These are phyloP conservation scores for Silene latifolia DNA, from an alignment of 148 eudicot genomes.

Conservation along the genomic window DNA sequence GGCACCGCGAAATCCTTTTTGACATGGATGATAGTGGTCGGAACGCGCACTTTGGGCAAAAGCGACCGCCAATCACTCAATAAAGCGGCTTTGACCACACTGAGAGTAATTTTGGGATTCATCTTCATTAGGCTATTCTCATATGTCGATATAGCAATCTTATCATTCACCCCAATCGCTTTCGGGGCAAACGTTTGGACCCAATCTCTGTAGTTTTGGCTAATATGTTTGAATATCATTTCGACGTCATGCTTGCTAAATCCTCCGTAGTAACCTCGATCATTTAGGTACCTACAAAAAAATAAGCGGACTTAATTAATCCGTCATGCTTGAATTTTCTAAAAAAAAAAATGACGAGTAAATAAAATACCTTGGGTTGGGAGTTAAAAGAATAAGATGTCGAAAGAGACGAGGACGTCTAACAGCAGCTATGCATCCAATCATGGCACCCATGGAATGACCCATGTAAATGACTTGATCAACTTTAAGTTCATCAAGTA, in stretches of 20 bases:
- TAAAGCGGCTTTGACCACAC: not conserved
- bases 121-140: not conserved
- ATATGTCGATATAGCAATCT: not conserved
- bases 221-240: not conserved
- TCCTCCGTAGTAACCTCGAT: not conserved
- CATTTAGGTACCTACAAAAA: not conserved
- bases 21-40: not conserved
- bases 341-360: no score
- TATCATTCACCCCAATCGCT: not conserved
- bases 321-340: no score
- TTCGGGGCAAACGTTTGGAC: not conserved
- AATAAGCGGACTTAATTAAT: no score
- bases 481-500: constrained; percentile 32
- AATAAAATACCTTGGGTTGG: constrained; percentile 30
- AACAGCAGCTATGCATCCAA: constrained; percentile 37
- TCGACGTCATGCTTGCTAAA: not conserved
- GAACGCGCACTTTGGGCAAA: not conserved
- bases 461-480: constrained; percentile 28
- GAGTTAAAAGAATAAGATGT: constrained; percentile 30
- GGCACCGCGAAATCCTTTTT: not conserved
- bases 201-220: not conserved
- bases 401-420: constrained; percentile 27
- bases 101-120: not conserved
- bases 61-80: not conserved
- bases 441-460: constrained; percentile 44